Evolutionary conservation across 495 filamentous ascomycete species (phyloP).

Genomic region (Hapsidospora chrysogenum): DNA sequence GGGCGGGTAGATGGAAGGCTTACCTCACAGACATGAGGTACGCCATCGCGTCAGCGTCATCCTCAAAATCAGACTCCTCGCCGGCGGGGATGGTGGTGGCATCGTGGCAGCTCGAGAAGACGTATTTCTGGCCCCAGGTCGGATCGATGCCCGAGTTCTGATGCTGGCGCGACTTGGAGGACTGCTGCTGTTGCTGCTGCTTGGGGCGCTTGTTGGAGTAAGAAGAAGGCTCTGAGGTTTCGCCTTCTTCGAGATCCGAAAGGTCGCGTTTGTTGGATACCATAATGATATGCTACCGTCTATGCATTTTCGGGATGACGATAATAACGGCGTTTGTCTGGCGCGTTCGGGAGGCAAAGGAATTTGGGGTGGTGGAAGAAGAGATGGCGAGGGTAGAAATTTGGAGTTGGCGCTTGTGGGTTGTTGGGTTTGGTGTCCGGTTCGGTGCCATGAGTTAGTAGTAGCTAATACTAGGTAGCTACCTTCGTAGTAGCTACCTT

Average conservation of each 20-base stretch:
- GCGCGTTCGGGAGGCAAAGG: too few species aligned
- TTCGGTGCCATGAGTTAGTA: too few species aligned
- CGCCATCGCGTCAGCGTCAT: conserved; percentile 44
- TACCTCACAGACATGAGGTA: conserved; percentile 75
- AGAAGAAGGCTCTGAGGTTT: conserved; percentile 1
- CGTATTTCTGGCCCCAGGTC: conserved; percentile 58
- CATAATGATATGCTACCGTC: too few species aligned
- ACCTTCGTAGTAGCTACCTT: too few species aligned
- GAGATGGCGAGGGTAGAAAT: too few species aligned
- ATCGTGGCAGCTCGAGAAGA: conserved; percentile 58
- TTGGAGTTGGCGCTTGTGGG: too few species aligned
- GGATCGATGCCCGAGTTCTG: conserved; percentile 30
- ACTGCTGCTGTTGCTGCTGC: conserved; percentile 9
- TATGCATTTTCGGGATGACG: too few species aligned
- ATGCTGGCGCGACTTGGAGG: conserved; percentile 8
- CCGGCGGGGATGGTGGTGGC: conserved; percentile 15
- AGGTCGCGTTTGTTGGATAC: conserved; percentile 2
- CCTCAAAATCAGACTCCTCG: conserved; percentile 39
- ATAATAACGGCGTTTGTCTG: too few species aligned
- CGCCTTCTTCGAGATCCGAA: background rate
- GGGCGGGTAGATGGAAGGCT: conserved; percentile 15
- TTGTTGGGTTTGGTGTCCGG: too few species aligned
- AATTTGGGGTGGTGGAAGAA: too few species aligned
- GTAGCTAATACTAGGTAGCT: too few species aligned
- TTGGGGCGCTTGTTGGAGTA: too few species aligned